Conservation (phyloP, 2,329 filamentous ascomycete genomes). For the Botryotinia convoluta region DNA sequence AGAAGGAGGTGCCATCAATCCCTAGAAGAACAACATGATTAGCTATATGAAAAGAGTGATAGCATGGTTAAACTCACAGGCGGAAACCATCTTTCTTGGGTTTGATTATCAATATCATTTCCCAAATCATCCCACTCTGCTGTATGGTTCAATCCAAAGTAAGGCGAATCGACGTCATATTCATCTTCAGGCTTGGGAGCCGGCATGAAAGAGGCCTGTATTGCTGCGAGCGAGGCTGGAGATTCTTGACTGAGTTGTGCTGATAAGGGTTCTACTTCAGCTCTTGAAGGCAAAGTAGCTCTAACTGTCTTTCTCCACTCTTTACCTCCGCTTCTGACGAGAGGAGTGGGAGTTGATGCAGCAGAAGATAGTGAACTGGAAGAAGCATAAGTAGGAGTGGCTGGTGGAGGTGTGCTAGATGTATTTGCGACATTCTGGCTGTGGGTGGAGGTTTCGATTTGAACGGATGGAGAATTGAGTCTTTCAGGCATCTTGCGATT, state of each 20-base stretch:
- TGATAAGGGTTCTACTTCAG: rapidly evolving
- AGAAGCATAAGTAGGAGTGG: not conserved
- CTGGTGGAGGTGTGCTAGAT: not conserved
- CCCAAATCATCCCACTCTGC: not conserved
- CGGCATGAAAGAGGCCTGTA: not conserved
- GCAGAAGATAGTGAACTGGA: not conserved
- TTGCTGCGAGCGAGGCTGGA: no score
- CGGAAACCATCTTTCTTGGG: not conserved
- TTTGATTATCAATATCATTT: not conserved
- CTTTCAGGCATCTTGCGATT: not conserved
- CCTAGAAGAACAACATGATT: not conserved
- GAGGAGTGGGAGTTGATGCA: not conserved
- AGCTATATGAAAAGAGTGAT: not conserved
- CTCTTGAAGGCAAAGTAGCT: not conserved
- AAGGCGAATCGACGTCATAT: not conserved
- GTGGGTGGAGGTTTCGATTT: not conserved
- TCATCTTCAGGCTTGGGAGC: not conserved
- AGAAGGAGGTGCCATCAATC: not conserved
- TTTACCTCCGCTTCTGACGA: not conserved
- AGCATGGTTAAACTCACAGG: not conserved
- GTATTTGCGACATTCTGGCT: not conserved
- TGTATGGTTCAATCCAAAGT: not conserved
- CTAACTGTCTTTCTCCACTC: not conserved
- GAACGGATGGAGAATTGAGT: not conserved
- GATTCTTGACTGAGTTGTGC: not conserved